These are phyloP conservation scores for Phytophthora agathidicida DNA, from an alignment of 352 stramenopile species.

Conservation along the genomic window DNA sequence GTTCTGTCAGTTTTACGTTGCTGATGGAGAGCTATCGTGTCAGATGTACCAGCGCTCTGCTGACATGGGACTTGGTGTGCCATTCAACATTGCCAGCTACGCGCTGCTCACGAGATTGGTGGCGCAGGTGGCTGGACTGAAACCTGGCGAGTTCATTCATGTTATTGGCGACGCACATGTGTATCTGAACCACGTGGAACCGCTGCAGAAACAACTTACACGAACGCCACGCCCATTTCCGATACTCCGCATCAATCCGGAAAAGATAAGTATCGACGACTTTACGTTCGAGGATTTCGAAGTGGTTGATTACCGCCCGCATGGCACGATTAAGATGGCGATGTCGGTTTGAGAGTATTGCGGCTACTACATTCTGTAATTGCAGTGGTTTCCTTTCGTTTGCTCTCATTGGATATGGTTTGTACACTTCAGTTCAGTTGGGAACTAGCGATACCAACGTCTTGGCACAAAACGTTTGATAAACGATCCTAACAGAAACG, in stretches of 20 bases:
- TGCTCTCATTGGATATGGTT: no score
- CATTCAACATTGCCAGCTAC: slow-evolving; percentile 99
- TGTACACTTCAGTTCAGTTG: no score
- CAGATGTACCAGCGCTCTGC: slow-evolving; percentile 99
- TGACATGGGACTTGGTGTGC: slow-evolving; percentile 99
- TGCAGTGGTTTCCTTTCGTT: no score
- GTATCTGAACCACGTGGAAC: slow-evolving; percentile 99
- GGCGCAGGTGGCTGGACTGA: slow-evolving; percentile 93
- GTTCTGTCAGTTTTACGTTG: slow-evolving; percentile 97
- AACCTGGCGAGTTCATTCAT: slow-evolving; percentile 98
- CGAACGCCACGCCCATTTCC: slow-evolving; percentile 95
- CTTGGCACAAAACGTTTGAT: not conserved
- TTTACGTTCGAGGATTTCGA: slow-evolving; percentile 98
- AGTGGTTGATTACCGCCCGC: slow-evolving; percentile 95
- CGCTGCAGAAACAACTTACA: slow-evolving; percentile 95
- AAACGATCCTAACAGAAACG: not conserved
- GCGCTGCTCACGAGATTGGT: slow-evolving; percentile 97
- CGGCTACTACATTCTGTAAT: no score
- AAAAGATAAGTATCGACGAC: slow-evolving; percentile 93
- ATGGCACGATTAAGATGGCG: slow-evolving; percentile 99
- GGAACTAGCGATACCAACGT: no score
- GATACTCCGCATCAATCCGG: slow-evolving; percentile 90
- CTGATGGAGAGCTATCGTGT: slow-evolving; percentile 81
- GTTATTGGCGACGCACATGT: slow-evolving; percentile 99
- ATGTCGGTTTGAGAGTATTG: slow-evolving; percentile 97